A percentile compares a stretch with the other conserved stretches of the same genome.
phyloP scores from a whole-genome alignment of 1,284 basidiomycete genomes.

The Rhodotorula sp. region DNA sequence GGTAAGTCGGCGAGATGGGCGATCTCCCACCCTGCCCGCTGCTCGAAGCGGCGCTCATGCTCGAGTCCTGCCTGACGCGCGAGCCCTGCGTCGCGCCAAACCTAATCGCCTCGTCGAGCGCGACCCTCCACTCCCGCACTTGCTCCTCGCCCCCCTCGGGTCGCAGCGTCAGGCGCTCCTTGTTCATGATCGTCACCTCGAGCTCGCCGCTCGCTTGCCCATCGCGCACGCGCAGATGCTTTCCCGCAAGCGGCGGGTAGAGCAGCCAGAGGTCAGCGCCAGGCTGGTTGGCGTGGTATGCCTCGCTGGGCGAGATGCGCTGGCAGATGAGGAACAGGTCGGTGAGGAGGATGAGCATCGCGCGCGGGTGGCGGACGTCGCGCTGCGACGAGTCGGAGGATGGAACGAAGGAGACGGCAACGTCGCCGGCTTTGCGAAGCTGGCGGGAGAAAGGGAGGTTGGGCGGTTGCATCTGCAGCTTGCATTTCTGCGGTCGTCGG shows the following conservation, averaged over 20 bases:
- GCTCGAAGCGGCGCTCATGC: background rate
- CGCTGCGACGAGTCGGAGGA: slow-evolving; percentile 61
- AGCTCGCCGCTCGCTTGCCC: slow-evolving; percentile 64
- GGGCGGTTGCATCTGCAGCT: slow-evolving; percentile 84
- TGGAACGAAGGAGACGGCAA: slow-evolving; percentile 75
- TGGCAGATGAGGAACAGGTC: slow-evolving; percentile 80
- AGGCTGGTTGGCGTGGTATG: background rate
- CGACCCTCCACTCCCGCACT: slow-evolving; percentile 69
- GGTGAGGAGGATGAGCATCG: slow-evolving; percentile 85
- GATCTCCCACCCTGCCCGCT: background rate
- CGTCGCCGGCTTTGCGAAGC: slow-evolving; percentile 73
- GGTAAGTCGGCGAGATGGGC: slow-evolving; percentile 20
- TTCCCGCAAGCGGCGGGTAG: slow-evolving; percentile 94
- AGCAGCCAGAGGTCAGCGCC: slow-evolving; percentile 87
- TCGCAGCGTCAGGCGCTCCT: slow-evolving; percentile 72
- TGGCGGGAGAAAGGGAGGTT: slow-evolving; percentile 76
- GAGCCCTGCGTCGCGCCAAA: slow-evolving; percentile 70
- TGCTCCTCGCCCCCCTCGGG: slow-evolving; percentile 51
- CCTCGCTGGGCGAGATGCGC: slow-evolving; percentile 36
- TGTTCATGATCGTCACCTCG: slow-evolving; percentile 80
- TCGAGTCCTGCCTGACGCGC: slow-evolving; percentile 11
- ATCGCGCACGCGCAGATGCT: slow-evolving; percentile 63
- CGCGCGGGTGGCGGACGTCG: slow-evolving; percentile 71
- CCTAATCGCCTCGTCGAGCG: slow-evolving; percentile 79
- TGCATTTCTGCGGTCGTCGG: slow-evolving; percentile 71